These are phyloP conservation scores for Acer campestre DNA, from an alignment of 345 rosid genomes.

Conservation along the genomic window DNA sequence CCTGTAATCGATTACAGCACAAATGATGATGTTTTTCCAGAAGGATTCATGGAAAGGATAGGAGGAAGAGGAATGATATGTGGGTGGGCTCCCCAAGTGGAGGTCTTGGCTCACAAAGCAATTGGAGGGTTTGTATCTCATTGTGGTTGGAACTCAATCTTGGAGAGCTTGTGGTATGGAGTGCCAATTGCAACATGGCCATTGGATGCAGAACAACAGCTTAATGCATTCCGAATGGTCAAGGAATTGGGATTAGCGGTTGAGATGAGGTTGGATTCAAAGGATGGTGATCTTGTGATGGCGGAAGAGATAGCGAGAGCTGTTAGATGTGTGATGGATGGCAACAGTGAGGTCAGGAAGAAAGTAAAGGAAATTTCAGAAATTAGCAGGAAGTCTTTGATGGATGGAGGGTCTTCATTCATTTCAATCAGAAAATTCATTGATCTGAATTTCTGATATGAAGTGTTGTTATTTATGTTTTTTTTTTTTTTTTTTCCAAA, in stretches of 20 bases:
- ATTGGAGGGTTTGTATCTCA: slow-evolving; percentile 50
- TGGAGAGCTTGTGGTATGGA: slow-evolving; percentile 54
- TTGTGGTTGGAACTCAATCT: slow-evolving; percentile 51
- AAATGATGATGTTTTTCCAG: slow-evolving; percentile 25
- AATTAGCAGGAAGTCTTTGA: neutral
- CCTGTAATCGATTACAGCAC: neutral
- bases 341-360: neutral
- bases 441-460: slow-evolving; percentile 28
- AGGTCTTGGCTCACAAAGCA: slow-evolving; percentile 37
- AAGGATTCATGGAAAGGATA: slow-evolving; percentile 33
- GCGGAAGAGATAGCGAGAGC: slow-evolving; percentile 46
- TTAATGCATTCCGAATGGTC: slow-evolving; percentile 46
- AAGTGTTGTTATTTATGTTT: slow-evolving; percentile 26
- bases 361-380: neutral
- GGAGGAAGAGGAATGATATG: slow-evolving; percentile 25
- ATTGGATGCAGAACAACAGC: slow-evolving; percentile 51
- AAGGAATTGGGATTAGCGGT: slow-evolving; percentile 42
- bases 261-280: slow-evolving; percentile 39
- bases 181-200: slow-evolving; percentile 54
- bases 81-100: slow-evolving; percentile 48
- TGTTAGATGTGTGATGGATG: slow-evolving; percentile 11
- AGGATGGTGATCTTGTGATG: slow-evolving; percentile 20
- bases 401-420: slow-evolving; percentile 46
- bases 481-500: no score
- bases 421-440: slow-evolving; percentile 26